Conservation (phyloP, 257 asterid species). For the Solanum infundibuliforme region DNA sequence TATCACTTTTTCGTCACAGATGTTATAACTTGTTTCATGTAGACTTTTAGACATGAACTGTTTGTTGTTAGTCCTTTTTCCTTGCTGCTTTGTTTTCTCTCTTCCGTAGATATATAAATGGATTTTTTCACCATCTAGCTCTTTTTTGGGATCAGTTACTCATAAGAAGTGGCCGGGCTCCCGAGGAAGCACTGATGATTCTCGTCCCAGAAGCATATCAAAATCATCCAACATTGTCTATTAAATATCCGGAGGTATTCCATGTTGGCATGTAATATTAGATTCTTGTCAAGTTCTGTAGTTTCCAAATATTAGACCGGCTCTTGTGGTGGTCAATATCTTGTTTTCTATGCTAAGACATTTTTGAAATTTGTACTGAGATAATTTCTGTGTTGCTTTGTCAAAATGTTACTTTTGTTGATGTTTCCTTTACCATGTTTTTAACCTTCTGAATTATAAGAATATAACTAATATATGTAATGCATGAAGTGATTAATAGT, state of each 20-base stretch:
- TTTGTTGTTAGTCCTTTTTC: neutral
- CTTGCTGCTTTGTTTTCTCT: neutral
- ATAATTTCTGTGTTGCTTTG: neutral
- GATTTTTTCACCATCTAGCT: neutral
- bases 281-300: neutral
- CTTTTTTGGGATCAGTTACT: slow-evolving; percentile 42
- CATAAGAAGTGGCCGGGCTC: slow-evolving; percentile 91
- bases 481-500: neutral
- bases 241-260: slow-evolving; percentile 94
- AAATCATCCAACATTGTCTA: slow-evolving; percentile 76
- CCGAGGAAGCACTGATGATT: slow-evolving; percentile 96
- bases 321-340: neutral
- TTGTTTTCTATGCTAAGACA: neutral
- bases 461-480: neutral
- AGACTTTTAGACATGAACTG: neutral
- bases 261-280: slow-evolving; percentile 3
- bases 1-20: neutral
- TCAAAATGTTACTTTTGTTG: neutral
- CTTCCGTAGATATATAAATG: neutral
- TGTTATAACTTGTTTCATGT: neutral
- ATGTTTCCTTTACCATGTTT: neutral
- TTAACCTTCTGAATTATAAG: neutral
- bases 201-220: slow-evolving; percentile 99
- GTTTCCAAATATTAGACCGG: neutral
- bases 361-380: neutral